phyloP scores from a whole-genome alignment of 495 filamentous ascomycete genomes.

The Evernia prunastri region DNA sequence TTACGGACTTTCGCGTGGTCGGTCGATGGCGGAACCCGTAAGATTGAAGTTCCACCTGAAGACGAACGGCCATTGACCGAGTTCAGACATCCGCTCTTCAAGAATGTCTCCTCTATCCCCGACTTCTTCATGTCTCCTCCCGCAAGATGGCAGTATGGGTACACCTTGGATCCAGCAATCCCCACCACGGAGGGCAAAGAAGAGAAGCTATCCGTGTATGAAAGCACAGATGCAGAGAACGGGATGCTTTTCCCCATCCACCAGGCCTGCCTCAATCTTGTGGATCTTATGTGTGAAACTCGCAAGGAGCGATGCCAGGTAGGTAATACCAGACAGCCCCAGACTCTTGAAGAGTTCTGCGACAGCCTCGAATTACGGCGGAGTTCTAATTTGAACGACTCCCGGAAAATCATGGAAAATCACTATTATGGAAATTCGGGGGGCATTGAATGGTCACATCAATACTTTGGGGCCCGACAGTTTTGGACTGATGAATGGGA shows the following conservation, averaged over 20 bases:
- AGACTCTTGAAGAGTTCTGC: not conserved
- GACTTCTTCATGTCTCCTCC: slow-evolving; percentile 7
- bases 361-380: not conserved
- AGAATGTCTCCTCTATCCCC: not conserved
- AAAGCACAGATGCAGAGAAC: slow-evolving; percentile 6
- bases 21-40: slow-evolving; percentile 8
- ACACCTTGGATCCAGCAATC: slow-evolving; percentile 1
- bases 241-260: slow-evolving; percentile 12
- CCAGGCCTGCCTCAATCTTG: slow-evolving; percentile 2
- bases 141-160: slow-evolving; percentile 4
- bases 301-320: not conserved
- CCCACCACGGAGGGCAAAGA: not conserved
- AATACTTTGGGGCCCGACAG: too few relatives aligned
- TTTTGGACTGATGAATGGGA: slow-evolving; percentile 1
- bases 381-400: not conserved
- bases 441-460: too few relatives aligned
- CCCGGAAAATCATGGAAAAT: not conserved
- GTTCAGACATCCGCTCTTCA: slow-evolving; percentile 3
- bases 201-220: not conserved
- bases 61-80: not conserved
- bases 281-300: not conserved
- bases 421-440: too few relatives aligned
- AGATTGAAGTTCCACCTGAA: not conserved
- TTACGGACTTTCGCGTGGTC: slow-evolving; percentile 6
- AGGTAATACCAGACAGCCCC: not conserved